Percentiles rank a stretch among this genome's conserved stretches.
phyloP scores from a whole-genome alignment of 331 rosid genomes.

The Quercus phellos region DNA sequence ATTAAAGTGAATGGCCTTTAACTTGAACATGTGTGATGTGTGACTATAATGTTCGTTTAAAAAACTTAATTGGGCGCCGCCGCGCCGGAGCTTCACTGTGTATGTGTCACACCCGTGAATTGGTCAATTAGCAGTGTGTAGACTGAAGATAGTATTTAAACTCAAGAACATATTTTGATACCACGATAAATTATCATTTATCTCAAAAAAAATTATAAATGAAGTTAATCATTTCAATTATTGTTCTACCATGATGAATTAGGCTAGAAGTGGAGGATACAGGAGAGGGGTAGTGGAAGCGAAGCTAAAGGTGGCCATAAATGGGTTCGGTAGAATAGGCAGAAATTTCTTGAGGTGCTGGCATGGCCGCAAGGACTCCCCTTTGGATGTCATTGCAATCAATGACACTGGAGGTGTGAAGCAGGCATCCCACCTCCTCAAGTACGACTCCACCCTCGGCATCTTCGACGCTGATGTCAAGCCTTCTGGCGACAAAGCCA shows the following conservation, averaged over 20 bases:
- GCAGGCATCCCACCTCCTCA: conserved; percentile 98
- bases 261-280: conserved; percentile 60
- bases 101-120: no score
- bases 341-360: conserved; percentile 92
- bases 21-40: no score
- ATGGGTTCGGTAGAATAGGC: conserved; percentile 93
- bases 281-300: conserved; percentile 67
- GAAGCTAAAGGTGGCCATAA: conserved; percentile 86
- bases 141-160: no score
- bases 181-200: background rate
- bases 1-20: no score
- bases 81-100: no score
- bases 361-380: conserved; percentile 91
- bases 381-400: conserved; percentile 82
- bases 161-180: no score
- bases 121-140: no score
- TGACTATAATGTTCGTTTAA: no score
- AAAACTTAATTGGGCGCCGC: no score
- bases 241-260: background rate
- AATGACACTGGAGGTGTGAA: conserved; percentile 93
- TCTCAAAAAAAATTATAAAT: background rate
- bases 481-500: conserved; percentile 56
- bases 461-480: conserved; percentile 92
- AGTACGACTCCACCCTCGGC: conserved; percentile 93
- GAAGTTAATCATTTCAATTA: no score